A percentile compares a stretch with the other conserved stretches of the same genome.
Conservation (phyloP, 176 grass and related monocot species). For the Musa beccarii region DNA sequence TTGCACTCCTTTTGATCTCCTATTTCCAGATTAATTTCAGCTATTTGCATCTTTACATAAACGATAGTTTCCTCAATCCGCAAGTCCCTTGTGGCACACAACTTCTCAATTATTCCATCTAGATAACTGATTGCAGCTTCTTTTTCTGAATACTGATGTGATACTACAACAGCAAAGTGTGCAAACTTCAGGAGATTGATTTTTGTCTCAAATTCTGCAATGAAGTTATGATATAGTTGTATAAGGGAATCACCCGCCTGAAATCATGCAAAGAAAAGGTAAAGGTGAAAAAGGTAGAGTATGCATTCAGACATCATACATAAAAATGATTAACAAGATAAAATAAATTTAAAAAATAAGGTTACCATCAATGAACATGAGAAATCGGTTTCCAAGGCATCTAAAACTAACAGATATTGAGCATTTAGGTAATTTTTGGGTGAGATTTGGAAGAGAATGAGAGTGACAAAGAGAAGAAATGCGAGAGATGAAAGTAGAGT, state of each 20-base stretch:
- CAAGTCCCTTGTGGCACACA: slow-evolving; percentile 49
- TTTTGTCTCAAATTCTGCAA: slow-evolving; percentile 77
- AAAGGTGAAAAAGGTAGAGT: neutral
- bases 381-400: too few species aligned
- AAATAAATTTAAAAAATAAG: too few species aligned
- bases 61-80: slow-evolving; percentile 65
- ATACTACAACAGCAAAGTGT: slow-evolving; percentile 67
- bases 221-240: slow-evolving; percentile 81
- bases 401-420: too few species aligned
- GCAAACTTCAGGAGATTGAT: slow-evolving; percentile 81
- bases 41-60: slow-evolving; percentile 82
- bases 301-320: neutral
- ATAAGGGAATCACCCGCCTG: slow-evolving; percentile 75
- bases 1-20: slow-evolving; percentile 72
- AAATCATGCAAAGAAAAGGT: slow-evolving; percentile 12
- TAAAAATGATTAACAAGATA: too few species aligned
- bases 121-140: slow-evolving; percentile 61
- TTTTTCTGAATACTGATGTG: slow-evolving; percentile 71
- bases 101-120: slow-evolving; percentile 55
- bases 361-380: too few species aligned
- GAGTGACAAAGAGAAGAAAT: too few species aligned
- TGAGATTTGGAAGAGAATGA: too few species aligned
- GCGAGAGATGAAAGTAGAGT: too few species aligned
- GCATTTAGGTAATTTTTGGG: too few species aligned
- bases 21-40: slow-evolving; percentile 57